Percentiles rank a stretch among this genome's conserved stretches.
These are phyloP conservation scores for Massarina eburnea DNA, from an alignment of 2,329 filamentous ascomycete genomes.

Conservation along the genomic window DNA sequence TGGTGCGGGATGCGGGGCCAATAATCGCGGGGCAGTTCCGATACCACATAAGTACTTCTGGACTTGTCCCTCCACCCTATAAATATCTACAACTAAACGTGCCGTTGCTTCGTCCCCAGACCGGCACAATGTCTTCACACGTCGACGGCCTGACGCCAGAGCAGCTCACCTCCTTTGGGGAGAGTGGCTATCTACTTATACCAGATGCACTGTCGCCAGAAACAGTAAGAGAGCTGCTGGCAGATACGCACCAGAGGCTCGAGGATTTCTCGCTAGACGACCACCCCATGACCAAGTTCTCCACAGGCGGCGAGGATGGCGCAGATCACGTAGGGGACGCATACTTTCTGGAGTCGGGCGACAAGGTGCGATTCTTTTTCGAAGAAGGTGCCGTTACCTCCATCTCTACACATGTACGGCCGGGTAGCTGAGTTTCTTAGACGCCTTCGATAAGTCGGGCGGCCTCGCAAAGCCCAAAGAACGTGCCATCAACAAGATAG, in stretches of 20 bases:
- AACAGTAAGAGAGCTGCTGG: conserved; percentile 69
- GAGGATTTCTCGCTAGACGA: conserved; percentile 73
- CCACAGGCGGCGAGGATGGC: conserved; percentile 70
- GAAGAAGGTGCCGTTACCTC: conserved; percentile 63
- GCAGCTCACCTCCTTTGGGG: conserved; percentile 72
- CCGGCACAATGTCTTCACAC: not conserved
- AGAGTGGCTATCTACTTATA: conserved; percentile 89
- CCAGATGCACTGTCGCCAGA: conserved; percentile 69
- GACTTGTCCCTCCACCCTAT: too few species aligned
- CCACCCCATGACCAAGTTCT: conserved; percentile 93
- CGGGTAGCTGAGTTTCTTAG: conserved; percentile 40
- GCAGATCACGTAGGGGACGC: conserved; percentile 85
- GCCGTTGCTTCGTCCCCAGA: not conserved
- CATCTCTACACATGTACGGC: not conserved
- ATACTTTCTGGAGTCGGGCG: conserved; percentile 87
- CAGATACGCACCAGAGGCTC: conserved; percentile 75
- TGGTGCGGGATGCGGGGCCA: conserved; percentile 9
- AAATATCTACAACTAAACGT: not conserved
- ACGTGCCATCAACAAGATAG: conserved; percentile 74
- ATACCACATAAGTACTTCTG: not conserved
- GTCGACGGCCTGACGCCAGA: conserved; percentile 64
- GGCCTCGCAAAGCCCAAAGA: conserved; percentile 76
- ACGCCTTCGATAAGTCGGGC: conserved; percentile 72
- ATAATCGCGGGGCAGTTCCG: conserved; percentile 14
- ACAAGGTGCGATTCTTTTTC: conserved; percentile 96